Conservation (phyloP, 257 asterid species). For the Capsicum baccatum region DNA sequence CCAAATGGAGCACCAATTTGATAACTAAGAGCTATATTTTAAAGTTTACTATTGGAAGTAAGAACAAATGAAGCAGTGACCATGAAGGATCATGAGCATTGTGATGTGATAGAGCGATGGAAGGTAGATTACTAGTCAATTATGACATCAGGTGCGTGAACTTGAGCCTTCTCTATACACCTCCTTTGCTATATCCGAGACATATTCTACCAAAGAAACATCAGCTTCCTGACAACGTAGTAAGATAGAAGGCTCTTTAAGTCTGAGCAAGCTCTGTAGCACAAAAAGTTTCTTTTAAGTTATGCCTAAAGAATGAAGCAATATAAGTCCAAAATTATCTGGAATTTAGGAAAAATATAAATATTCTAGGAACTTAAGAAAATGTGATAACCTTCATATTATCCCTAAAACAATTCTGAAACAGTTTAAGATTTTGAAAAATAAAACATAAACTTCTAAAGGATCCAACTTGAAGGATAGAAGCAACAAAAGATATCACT, state of each 20-base stretch:
- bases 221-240: constrained; percentile 85
- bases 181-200: constrained; percentile 66
- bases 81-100: constrained; percentile 67
- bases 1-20: neutral
- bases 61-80: constrained; percentile 39
- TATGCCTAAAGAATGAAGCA: constrained; percentile 13
- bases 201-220: constrained; percentile 53
- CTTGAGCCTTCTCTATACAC: constrained; percentile 45
- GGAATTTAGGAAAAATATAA: neutral
- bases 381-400: neutral
- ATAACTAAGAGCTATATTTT: neutral
- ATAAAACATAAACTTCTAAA: no score
- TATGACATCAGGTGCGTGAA: constrained; percentile 61
- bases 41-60: neutral
- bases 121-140: constrained; percentile 66
- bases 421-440: no score
- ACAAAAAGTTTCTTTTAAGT: constrained; percentile 2
- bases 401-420: no score
- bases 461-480: no score
- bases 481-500: no score
- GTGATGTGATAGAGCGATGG: constrained; percentile 79
- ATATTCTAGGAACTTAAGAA: neutral
- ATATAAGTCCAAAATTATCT: neutral
- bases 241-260: constrained; percentile 87
- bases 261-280: constrained; percentile 81